Conservation (phyloP, 1,284 basidiomycete species). For the Fereydounia khargensis region DNA sequence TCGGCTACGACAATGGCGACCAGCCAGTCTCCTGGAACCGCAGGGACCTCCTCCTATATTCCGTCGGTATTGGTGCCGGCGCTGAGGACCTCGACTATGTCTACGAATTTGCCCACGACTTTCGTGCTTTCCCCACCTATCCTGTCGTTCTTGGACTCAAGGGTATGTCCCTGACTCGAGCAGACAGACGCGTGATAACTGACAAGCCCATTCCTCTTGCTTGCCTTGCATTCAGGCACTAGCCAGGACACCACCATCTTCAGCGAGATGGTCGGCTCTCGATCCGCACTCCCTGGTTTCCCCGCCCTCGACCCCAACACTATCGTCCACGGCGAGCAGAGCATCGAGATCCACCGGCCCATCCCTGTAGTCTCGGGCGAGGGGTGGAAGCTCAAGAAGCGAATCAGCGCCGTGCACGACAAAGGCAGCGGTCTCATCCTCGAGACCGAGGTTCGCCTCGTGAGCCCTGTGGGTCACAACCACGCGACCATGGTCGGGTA, state of each 20-base stretch:
- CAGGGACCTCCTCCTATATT: slow-evolving; percentile 56
- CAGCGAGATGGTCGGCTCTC: slow-evolving; percentile 38
- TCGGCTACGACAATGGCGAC: slow-evolving; percentile 48
- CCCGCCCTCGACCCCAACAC: slow-evolving; percentile 56
- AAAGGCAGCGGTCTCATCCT: slow-evolving; percentile 41
- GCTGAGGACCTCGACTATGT: slow-evolving; percentile 53
- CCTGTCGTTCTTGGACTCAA: slow-evolving; percentile 56
- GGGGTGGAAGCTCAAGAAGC: slow-evolving; percentile 47
- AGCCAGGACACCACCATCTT: slow-evolving; percentile 52
- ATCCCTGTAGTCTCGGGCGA: slow-evolving; percentile 43
- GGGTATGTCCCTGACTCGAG: slow-evolving; percentile 8
- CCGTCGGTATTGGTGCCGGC: slow-evolving; percentile 50
- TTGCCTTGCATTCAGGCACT: slow-evolving; percentile 21
- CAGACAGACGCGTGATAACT: not conserved
- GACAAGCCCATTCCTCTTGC: not conserved
- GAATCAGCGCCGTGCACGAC: slow-evolving; percentile 42
- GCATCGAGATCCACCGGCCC: slow-evolving; percentile 53
- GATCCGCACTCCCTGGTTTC: slow-evolving; percentile 33
- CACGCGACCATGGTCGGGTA: slow-evolving; percentile 44
- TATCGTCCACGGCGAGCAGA: slow-evolving; percentile 58
- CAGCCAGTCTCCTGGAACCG: slow-evolving; percentile 57
- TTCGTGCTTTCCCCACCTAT: slow-evolving; percentile 57
- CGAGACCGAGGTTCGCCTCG: slow-evolving; percentile 38
- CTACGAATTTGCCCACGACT: slow-evolving; percentile 53
- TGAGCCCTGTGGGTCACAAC: slow-evolving; percentile 32